These are phyloP conservation scores for Neonectria faginata DNA, from an alignment of 2,329 filamentous ascomycete genomes.

Conservation along the genomic window DNA sequence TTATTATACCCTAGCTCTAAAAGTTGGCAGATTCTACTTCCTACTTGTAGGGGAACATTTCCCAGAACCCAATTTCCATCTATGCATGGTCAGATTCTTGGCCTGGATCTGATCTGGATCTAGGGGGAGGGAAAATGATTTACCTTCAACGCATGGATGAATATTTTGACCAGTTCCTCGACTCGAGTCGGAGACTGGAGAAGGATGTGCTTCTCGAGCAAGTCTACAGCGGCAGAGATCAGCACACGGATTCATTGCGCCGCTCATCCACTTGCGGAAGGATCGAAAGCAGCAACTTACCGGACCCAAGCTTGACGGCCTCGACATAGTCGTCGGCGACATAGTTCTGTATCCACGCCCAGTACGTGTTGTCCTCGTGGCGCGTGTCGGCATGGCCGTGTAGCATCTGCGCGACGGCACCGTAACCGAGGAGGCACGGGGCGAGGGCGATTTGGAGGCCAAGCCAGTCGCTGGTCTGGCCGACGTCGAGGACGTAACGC, in stretches of 20 bases:
- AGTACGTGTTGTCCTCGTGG: conserved; percentile 78
- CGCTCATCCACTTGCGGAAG: background rate
- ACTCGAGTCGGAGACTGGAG: conserved; percentile 79
- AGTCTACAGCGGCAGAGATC: conserved; percentile 58
- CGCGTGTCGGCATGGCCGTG: conserved; percentile 70
- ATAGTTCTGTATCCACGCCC: conserved; percentile 93
- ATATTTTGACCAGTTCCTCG: conserved; percentile 86
- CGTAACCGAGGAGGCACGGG: conserved; percentile 92
- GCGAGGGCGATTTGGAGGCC: conserved; percentile 86
- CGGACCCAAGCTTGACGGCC: conserved; percentile 76
- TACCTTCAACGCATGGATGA: conserved; percentile 87
- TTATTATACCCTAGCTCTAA: conserved; percentile 16
- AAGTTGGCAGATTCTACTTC: conserved; percentile 28
- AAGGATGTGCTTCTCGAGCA: conserved; percentile 81
- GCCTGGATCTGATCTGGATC: background rate
- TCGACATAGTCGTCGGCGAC: conserved; percentile 81
- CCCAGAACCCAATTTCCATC: conserved; percentile 68
- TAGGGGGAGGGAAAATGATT: conserved; percentile 37
- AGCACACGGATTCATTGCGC: background rate
- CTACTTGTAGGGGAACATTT: conserved; percentile 60
- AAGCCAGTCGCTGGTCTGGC: conserved; percentile 88
- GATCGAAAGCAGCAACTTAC: conserved; percentile 58
- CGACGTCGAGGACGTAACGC: conserved; percentile 88
- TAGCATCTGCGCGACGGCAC: conserved; percentile 79
- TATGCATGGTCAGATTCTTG: conserved; percentile 33